phyloP scores from a whole-genome alignment of 1,284 basidiomycete species.

The Moniliella sp. region DNA sequence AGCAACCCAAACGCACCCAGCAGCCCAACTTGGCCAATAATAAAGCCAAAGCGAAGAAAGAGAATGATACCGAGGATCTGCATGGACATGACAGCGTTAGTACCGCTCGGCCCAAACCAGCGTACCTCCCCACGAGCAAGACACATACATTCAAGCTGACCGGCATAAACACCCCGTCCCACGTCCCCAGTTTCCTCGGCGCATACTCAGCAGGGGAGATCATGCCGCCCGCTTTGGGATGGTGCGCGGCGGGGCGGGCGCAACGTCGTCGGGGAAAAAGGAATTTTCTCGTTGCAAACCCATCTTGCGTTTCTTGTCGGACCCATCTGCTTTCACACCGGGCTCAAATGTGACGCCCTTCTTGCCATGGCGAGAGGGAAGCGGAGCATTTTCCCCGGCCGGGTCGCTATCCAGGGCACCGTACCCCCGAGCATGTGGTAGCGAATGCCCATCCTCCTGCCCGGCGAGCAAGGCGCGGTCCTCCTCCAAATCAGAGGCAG shows the following conservation, averaged over 20 bases:
- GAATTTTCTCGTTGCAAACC: not conserved
- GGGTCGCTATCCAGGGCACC: no score
- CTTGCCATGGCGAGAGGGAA: not conserved
- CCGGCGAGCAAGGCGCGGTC: no score
- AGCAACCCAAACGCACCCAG: constrained; percentile 23
- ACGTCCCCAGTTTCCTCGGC: constrained; percentile 28
- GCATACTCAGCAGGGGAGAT: constrained; percentile 13
- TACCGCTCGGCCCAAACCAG: no score
- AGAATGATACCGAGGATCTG: constrained; percentile 29
- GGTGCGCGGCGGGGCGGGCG: constrained; percentile 2
- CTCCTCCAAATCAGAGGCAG: not conserved
- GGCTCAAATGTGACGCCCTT: not conserved
- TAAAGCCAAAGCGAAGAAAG: constrained; percentile 31
- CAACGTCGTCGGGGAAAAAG: not conserved
- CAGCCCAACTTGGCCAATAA: constrained; percentile 28
- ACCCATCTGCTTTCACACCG: constrained; percentile 1
- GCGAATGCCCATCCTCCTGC: no score
- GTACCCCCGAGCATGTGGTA: no score
- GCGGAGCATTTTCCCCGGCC: not conserved
- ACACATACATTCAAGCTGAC: constrained; percentile 23
- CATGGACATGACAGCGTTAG: no score
- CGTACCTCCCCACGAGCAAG: no score
- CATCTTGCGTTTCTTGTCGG: not conserved
- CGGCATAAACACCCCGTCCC: constrained; percentile 31
- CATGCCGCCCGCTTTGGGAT: constrained; percentile 14